phyloP scores from a whole-genome alignment of 495 filamentous ascomycete genomes.

The Staphylotrichum tortipilum region DNA sequence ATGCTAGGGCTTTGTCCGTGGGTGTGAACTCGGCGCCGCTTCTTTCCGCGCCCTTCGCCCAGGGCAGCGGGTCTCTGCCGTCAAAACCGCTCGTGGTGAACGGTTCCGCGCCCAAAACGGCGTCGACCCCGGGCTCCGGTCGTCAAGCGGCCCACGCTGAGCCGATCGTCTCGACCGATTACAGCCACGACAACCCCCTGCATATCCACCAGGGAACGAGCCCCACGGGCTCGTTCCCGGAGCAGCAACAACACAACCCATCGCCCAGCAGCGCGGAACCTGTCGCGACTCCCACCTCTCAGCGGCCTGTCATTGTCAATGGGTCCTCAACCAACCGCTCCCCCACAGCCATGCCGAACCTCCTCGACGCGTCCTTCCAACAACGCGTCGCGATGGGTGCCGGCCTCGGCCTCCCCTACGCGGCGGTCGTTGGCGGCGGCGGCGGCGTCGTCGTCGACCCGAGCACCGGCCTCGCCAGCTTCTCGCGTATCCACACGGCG shows the following conservation, averaged over 20 bases:
- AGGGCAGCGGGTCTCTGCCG: slow-evolving; percentile 19
- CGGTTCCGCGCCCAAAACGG: slow-evolving; percentile 29
- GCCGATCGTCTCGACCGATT: slow-evolving; percentile 16
- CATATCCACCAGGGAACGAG: slow-evolving; percentile 30
- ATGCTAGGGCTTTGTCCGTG: slow-evolving; percentile 36
- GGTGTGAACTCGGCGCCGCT: slow-evolving; percentile 34
- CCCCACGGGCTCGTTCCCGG: slow-evolving; percentile 12
- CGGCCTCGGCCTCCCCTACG: slow-evolving; percentile 15
- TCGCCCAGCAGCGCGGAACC: slow-evolving; percentile 12
- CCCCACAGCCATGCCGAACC: slow-evolving; percentile 8
- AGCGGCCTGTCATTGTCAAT: slow-evolving; percentile 43
- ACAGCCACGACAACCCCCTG: slow-evolving; percentile 32
- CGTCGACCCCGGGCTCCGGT: slow-evolving; percentile 6
- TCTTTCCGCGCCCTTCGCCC: slow-evolving; percentile 24
- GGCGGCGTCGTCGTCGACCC: no score
- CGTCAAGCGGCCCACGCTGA: slow-evolving; percentile 21
- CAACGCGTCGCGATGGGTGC: slow-evolving; percentile 23
- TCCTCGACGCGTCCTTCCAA: slow-evolving; percentile 21
- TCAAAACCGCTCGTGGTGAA: slow-evolving; percentile 41
- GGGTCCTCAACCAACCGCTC: slow-evolving; percentile 32
- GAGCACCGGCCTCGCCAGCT: slow-evolving; percentile 14
- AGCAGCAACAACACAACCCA: slow-evolving; percentile 14
- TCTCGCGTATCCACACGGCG: slow-evolving; percentile 25
- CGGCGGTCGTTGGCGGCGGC: slow-evolving; percentile 1
- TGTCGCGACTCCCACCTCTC: slow-evolving; percentile 24